phyloP scores from a whole-genome alignment of 2,329 filamentous ascomycete genomes.

The Pseudogymnoascus sp. region DNA sequence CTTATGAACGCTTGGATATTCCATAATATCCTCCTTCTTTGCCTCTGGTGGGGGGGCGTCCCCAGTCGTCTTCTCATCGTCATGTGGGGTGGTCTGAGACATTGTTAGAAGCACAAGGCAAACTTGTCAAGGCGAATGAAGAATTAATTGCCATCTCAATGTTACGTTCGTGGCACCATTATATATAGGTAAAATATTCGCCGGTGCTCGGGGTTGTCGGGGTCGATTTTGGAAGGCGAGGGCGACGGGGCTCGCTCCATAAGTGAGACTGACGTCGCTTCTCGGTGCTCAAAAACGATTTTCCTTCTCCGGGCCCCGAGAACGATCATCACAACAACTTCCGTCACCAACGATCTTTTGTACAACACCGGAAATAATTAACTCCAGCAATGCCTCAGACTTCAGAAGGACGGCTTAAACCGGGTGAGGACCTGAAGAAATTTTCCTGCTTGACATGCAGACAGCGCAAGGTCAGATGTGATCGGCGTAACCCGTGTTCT shows the following conservation, averaged over 20 bases:
- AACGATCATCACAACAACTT: neutral
- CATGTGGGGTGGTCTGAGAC: conserved; percentile 8
- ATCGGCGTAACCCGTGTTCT: conserved; percentile 34
- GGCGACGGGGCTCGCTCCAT: neutral
- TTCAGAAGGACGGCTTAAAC: neutral
- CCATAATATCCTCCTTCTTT: neutral
- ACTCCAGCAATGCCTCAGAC: neutral
- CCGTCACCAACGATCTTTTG: neutral
- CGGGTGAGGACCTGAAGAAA: conserved; percentile 10
- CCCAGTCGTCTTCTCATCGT: conserved; percentile 13
- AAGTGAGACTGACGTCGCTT: conserved; percentile 9
- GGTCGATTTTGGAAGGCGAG: neutral
- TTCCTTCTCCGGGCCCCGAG: conserved; percentile 19
- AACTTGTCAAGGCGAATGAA: neutral
- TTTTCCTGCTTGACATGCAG: conserved; percentile 32
- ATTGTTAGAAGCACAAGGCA: conserved; percentile 10
- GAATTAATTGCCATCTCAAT: neutral
- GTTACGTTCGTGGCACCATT: neutral
- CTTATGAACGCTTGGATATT: conserved; percentile 18
- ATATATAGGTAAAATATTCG: neutral
- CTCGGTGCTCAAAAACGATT: conserved; percentile 20
- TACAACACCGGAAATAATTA: neutral
- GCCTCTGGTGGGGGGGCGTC: conserved; percentile 8
- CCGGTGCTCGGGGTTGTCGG: neutral
- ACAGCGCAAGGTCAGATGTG: conserved; percentile 37